These are phyloP conservation scores for Elaeagnus macrophylla DNA, from an alignment of 306 rosid genomes.

Conservation along the genomic window DNA sequence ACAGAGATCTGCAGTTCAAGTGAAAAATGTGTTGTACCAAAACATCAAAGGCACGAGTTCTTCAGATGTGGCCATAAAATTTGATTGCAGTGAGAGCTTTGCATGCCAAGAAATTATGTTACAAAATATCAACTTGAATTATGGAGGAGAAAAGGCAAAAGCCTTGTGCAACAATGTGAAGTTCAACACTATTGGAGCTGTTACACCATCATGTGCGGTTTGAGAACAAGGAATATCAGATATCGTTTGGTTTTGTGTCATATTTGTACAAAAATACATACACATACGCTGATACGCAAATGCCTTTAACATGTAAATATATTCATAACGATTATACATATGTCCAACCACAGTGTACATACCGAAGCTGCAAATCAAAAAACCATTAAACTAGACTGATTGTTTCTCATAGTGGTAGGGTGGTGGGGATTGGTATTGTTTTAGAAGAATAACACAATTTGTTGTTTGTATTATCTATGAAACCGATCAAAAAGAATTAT, in stretches of 20 bases:
- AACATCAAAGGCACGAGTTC: conserved; percentile 69
- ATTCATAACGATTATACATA: too few species aligned
- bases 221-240: neutral
- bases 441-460: too few species aligned
- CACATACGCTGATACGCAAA: too few species aligned
- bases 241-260: neutral
- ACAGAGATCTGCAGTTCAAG: conserved; percentile 39
- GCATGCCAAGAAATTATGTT: conserved; percentile 45
- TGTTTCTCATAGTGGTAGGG: too few species aligned
- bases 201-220: conserved; percentile 41
- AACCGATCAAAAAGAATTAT: too few species aligned
- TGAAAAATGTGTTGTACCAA: conserved; percentile 52
- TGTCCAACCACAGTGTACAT: too few species aligned
- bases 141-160: conserved; percentile 14
- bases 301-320: too few species aligned
- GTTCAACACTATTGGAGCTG: conserved; percentile 22
- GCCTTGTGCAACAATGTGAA: conserved; percentile 44
- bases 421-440: too few species aligned
- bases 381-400: too few species aligned
- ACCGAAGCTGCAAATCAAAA: too few species aligned
- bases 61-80: conserved; percentile 43
- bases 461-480: too few species aligned
- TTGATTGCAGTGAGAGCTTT: conserved; percentile 57
- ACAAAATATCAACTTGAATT: conserved; percentile 33
- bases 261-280: too few species aligned